Base-by-base conservation (phyloP, 2,329 filamentous ascomycete genomes). In the Fusarium sp. region DNA sequence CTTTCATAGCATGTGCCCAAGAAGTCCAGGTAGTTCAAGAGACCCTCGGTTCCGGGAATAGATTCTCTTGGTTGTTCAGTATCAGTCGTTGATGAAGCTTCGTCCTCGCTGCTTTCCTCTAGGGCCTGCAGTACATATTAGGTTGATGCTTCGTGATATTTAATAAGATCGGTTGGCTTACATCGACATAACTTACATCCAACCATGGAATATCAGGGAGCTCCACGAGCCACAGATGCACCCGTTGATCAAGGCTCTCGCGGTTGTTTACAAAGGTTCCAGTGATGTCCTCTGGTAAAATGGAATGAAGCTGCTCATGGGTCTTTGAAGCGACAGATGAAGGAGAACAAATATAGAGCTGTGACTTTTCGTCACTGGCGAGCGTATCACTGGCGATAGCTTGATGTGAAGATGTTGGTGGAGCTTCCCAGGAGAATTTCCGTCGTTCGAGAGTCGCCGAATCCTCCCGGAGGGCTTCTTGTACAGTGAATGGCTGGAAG, bases 251-350 rank as follows among this genome's bases (percentile, higher is more conserved):
- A 4, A 28, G 24, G 22, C 24, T n/a, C 11, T 38, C 15, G 3
- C 1, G 1, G 2, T 2, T 5, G 3, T 15, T 58, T 6, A 5
- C 8, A 36, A 50, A 58, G 6, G 32, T 48, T 5, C 24, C 56
- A 15, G 42, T 41, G 24, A 58, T 50, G 1, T 28, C 32, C 5
- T 38, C 26, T 6, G 18, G 28, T 8, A 28, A 30, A 5, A 38
- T 20, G 2, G 20, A 8, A 5, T 2, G 12, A 14, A 8, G 11
- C 0, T 18, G 6, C 1, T 13, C 20, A 1, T n/a, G 4, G 0
- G 20, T 2, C 14, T 3, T n/a, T 1, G 32, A 24, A 3, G 3
- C 1, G 0, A 10, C 12, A 4, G 56, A 50, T 1, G 20, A 30
- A 1, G 56, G 42, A 5, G 32, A 18, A 14, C 20, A 36, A 0